Evolutionary conservation across 176 grass and related monocot species (phyloP), one percentile per base, ranked within the genome.

Genomic region (Musa acuminata): DNA sequence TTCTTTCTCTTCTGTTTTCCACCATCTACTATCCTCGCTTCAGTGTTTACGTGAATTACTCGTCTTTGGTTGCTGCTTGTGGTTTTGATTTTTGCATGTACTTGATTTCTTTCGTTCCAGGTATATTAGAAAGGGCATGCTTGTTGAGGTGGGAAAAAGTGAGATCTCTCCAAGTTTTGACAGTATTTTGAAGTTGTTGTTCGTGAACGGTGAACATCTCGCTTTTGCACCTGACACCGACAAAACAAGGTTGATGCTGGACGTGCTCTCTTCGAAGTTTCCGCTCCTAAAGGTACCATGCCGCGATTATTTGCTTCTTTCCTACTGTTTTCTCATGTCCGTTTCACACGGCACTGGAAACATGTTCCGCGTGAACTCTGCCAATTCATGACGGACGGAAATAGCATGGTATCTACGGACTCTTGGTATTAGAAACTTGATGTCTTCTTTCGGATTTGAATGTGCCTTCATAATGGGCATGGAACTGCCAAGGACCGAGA

Each of bases 101-200:
- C 26, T 29, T 35, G 11, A 35, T 48, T 77, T 60, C 57, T 60
- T 60, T 60, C 57, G 1, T 60, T 65, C 21, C 73, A 86, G 84
- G 74, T 82, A 86, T 55, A 82, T 86, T 52, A 77, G 57, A 60
- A 78, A 86, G 69, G 79, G 68, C 16, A 82, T 86, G 84, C 82
- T 86, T 78, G 75, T 86, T 59, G 79, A 82, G 55, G 84, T 86
- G 71, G 84, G 84, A 65, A 79, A 74, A 11, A 86, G 84, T 22
- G 84, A 86, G 25, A 86, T 86, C 25, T 86, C 84, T 74, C 84
- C 79, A 13, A 80, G 79, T 82, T 86, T 86, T 82, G 84, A 66
- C 52, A 82, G 51, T 64, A 75, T 86, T 60, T 69, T 86, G 62
- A 63, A 86, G 55, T 66, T 82, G 69, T 29, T 86, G 52, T 54